Evolutionary conservation across 176 grass and related monocot genomes (phyloP).

Genomic region (Aegilops umbellulata): DNA sequence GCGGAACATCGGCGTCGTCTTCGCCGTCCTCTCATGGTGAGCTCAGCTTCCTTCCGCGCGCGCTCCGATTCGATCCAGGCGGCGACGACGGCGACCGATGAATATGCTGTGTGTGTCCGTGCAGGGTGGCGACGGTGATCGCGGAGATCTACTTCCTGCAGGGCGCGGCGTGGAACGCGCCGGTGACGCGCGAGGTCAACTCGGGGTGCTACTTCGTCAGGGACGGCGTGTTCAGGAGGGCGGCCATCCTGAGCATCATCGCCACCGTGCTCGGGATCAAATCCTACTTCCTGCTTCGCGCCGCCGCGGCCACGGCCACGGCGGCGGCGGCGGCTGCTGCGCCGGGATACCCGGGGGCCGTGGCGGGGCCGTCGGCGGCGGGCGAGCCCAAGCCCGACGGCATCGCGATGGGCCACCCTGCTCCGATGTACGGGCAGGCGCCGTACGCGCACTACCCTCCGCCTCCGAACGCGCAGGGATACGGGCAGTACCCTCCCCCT

Average conservation of each 20-base stretch:
- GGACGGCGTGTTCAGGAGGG: conserved; percentile 6
- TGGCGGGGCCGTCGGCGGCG: not conserved
- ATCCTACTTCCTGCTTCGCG: not conserved
- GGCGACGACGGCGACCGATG: not conserved
- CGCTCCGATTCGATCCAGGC: not conserved
- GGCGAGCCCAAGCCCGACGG: not conserved
- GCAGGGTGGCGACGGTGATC: not conserved
- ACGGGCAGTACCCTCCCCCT: not conserved
- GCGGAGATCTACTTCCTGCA: not conserved
- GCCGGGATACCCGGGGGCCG: not conserved
- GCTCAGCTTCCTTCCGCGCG: not conserved
- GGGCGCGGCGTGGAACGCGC: conserved; percentile 17
- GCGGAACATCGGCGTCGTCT: not conserved
- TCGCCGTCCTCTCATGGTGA: conserved; percentile 4
- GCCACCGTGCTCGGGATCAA: conserved; percentile 12
- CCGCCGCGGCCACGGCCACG: not conserved
- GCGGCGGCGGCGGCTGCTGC: not conserved
- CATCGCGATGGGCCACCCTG: not conserved
- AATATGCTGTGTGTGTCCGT: not conserved
- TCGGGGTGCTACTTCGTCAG: not conserved
- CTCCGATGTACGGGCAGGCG: not conserved
- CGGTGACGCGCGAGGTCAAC: not conserved
- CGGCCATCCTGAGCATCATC: not conserved
- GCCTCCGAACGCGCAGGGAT: not conserved
- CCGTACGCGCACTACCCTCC: not conserved